phyloP scores from a whole-genome alignment of 495 filamentous ascomycete species.

The Tuber borchii region DNA sequence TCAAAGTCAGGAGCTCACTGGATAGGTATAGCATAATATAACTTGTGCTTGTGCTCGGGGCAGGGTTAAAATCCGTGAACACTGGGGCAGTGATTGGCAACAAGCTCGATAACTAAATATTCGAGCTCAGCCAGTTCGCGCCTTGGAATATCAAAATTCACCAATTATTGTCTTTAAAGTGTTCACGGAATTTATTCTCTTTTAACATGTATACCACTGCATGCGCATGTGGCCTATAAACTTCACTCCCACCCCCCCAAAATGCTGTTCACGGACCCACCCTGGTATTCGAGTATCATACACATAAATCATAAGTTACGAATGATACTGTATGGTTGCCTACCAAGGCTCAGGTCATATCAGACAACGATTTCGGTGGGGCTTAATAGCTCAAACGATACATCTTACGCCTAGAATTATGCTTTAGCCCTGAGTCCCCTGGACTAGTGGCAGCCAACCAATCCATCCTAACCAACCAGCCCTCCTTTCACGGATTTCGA shows the following conservation, averaged over 20 bases:
- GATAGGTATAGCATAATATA: not conserved
- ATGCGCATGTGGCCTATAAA: too few species aligned
- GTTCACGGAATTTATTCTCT: too few species aligned
- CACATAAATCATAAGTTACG: not conserved
- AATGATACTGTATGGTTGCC: not conserved
- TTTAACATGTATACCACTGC: too few species aligned
- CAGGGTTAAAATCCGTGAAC: too few species aligned
- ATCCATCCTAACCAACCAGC: not conserved
- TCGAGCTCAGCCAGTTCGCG: too few species aligned
- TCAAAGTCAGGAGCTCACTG: not conserved
- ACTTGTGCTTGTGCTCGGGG: not conserved
- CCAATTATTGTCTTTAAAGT: too few species aligned
- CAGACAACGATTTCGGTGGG: conserved; percentile 2
- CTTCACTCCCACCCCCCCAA: too few species aligned
- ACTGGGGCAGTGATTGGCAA: too few species aligned
- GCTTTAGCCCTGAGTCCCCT: not conserved
- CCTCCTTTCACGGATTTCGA: not conserved
- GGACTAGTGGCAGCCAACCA: not conserved
- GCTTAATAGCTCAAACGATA: not conserved
- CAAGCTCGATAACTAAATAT: too few species aligned
- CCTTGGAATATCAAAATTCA: too few species aligned
- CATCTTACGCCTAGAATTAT: not conserved
- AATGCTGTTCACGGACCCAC: too few species aligned
- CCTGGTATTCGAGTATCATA: too few species aligned
- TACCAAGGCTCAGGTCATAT: not conserved